Evolutionary conservation across 345 rosid species (phyloP), one percentile per base, ranked within the genome.

Genomic region (Citrus inodora): DNA sequence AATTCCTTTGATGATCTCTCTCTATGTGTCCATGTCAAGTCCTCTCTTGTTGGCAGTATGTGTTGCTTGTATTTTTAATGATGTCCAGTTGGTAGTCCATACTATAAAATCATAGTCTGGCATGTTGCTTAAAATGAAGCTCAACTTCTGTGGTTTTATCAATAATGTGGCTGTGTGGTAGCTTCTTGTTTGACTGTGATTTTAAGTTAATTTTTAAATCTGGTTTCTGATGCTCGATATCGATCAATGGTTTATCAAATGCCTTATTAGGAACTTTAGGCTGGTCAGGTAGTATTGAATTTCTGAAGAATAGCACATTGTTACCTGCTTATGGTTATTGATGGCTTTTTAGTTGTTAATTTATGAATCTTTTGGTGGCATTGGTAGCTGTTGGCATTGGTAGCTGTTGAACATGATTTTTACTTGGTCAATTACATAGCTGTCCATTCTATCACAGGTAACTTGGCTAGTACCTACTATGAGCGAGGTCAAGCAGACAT

Each of bases 401-500:
- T 35, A 35, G 37, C 37, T 35, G 37, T 35, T 35, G 37, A 35
- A 35, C 37, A 35, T 35, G 37, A 35, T 35, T 35, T 35, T 35
- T 35, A 35, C 37, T 5, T 35, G 7, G 37, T 55, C 53, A 69
- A 9, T 77, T 37, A 5, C 10, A 40, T 38, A 40, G 58, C 32
- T 32, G 25, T 22, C 17, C n/a, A 6, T 28, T 32, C 17, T 25
- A 21, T 67, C 59, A 38, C 77, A 93, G 99, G 98, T 37, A 94
- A 91, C 83, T 85, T 97, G 90, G 98, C 98, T 77, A 93, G 92
- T 83, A 86, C 90, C 17, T 87, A 92, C 82, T 91, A 97, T 85
- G 98, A 97, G 81, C 90, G 87, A 87, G 94, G 96, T 74, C 97
- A 94, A 80, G 80, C 91, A 74, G 99, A 94, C 75, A 58, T 92